Evolutionary conservation across 2,329 filamentous ascomycete genomes (phyloP).

Genomic region (Calonectria fujianensis): DNA sequence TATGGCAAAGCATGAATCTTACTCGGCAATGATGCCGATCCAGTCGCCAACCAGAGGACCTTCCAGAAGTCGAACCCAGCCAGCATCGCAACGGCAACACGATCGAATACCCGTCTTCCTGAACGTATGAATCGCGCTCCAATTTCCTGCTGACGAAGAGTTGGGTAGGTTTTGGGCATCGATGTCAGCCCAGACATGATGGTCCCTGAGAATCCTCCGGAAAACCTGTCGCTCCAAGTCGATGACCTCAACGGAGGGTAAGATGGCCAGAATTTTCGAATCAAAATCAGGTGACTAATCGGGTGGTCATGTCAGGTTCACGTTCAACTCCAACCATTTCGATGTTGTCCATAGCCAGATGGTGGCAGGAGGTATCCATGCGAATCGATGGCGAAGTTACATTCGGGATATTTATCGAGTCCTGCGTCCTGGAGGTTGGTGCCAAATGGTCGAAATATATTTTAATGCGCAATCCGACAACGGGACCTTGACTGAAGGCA

Average conservation of each 20-base stretch:
- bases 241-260: conserved; percentile 82
- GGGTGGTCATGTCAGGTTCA: conserved; percentile 68
- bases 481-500: conserved; percentile 81
- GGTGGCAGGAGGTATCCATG: conserved; percentile 82
- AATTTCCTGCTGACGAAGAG: conserved; percentile 17
- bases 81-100: neutral
- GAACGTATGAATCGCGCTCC: no score
- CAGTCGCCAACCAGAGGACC: neutral
- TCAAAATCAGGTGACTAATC: conserved; percentile 35
- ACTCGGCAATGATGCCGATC: neutral
- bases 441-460: conserved; percentile 92
- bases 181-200: conserved; percentile 84
- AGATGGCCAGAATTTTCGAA: conserved; percentile 35
- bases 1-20: neutral
- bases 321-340: conserved; percentile 82
- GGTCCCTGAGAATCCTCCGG: conserved; percentile 77
- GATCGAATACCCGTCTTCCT: neutral
- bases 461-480: conserved; percentile 91
- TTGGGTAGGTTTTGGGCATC: conserved; percentile 79
- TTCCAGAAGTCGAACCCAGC: neutral
- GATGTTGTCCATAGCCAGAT: conserved; percentile 89
- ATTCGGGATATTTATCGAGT: conserved; percentile 84
- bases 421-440: conserved; percentile 86
- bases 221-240: conserved; percentile 82
- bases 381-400: conserved; percentile 83